phyloP scores from a whole-genome alignment of 2,329 filamentous ascomycete genomes.

The Alternaria ventricosa region DNA sequence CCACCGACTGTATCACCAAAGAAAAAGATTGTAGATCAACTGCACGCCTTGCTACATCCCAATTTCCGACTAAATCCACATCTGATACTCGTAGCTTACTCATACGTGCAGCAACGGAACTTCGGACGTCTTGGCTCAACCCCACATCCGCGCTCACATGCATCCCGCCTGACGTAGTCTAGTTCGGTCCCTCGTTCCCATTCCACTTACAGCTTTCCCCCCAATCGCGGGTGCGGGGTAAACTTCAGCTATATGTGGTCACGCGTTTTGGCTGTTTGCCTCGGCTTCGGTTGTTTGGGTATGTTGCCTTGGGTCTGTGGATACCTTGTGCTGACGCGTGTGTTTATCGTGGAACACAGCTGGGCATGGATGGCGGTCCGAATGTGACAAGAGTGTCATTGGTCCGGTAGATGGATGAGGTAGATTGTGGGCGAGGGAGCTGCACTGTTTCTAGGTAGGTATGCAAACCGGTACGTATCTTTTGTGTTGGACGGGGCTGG shows the following conservation, averaged over 20 bases:
- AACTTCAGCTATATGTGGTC: neutral
- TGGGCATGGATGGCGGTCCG: neutral
- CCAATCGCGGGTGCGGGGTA: conserved; percentile 15
- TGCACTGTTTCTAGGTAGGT: neutral
- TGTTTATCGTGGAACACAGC: neutral
- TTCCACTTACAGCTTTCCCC: neutral
- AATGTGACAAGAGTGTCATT: neutral
- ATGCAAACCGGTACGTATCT: neutral
- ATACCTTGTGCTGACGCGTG: neutral
- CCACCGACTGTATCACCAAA: neutral
- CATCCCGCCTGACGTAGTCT: neutral
- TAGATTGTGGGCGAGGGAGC: neutral
- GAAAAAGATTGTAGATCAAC: neutral
- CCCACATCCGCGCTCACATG: neutral
- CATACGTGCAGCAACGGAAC: neutral
- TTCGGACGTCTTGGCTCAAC: neutral
- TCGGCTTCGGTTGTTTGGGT: neutral
- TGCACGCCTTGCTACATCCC: neutral
- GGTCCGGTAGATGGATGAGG: neutral
- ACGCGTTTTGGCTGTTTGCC: neutral
- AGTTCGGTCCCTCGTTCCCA: neutral
- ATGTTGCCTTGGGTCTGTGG: neutral
- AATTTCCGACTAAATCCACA: neutral
- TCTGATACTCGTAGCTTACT: neutral
- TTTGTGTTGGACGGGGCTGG: neutral